Base-by-base conservation (phyloP, 768 basidiomycete species). In the Lyophyllum decastes region DNA sequence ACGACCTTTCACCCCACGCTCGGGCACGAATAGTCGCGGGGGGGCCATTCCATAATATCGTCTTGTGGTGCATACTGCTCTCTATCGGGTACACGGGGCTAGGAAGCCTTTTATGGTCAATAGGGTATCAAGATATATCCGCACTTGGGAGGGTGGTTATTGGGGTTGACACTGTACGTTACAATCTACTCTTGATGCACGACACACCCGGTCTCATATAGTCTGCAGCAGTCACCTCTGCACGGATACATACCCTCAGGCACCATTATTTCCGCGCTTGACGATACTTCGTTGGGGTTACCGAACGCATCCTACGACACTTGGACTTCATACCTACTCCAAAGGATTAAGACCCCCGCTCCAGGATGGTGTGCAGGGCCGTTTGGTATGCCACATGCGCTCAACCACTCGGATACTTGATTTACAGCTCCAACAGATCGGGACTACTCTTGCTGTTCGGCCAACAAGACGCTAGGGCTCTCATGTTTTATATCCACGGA, bases 31-130 rank as follows among this genome's bases (percentile, higher is more conserved):
- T 95, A 48, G 77, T 86, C 30, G 78, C 89, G 8, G 85, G 89
- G 1, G 93, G 93, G 2, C 85, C 91, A 17, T 89, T 86, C 61
- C 90, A 94, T 70, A 95, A 94, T 65, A 66, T 92, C 11, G 56
- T 86, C 4, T 76, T 87, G 38, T 88, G 81, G 75, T 67, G 78
- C 47, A 26, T 84, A 7, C 72, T 89, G 17, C 58, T 75, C 2
- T 61, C 71, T 6, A 52, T 76, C 14, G 66, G 76, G n/a, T 72
- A 72, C 55, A 35, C 72, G 16, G 72, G 74, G 2, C 53, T 71
- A 7, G 71, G 71, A 0, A 54, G 66, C 34, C 54, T 73, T 10
- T 66, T 73, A 1, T 70, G 67, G 59, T 61, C 68, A 49, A 55
- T 75, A 38, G 81, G 79, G 4, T 94, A 90, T 67, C 70, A 64